These are phyloP conservation scores for Dillenia turbinata DNA, from an alignment of 164 flowering plant species.

Conservation along the genomic window DNA sequence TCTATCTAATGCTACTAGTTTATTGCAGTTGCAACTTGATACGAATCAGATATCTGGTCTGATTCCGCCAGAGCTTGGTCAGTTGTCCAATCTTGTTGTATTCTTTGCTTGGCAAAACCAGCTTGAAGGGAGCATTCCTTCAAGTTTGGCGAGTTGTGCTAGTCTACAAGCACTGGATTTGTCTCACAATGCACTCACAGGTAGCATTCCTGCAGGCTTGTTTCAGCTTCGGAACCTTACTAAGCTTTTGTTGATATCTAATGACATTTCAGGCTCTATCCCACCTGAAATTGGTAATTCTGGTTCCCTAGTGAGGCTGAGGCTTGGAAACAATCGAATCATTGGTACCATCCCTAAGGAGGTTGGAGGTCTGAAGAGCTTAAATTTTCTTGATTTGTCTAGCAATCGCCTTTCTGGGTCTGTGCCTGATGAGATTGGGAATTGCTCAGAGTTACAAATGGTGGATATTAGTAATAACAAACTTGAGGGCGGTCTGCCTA, in stretches of 20 bases:
- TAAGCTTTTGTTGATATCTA: slow-evolving; percentile 44
- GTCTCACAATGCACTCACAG: slow-evolving; percentile 52
- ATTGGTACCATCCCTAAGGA: slow-evolving; percentile 40
- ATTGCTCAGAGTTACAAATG: slow-evolving; percentile 17
- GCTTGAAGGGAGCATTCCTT: slow-evolving; percentile 49
- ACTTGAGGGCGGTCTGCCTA: slow-evolving; percentile 43
- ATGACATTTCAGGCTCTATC: slow-evolving; percentile 39
- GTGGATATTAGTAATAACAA: slow-evolving; percentile 32
- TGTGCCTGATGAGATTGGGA: slow-evolving; percentile 36
- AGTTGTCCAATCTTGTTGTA: slow-evolving; percentile 36
- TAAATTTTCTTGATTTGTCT: slow-evolving; percentile 48
- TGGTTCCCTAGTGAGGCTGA: slow-evolving; percentile 36
- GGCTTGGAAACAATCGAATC: slow-evolving; percentile 36
- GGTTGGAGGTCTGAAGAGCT: slow-evolving; percentile 28
- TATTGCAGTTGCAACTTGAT: slow-evolving; percentile 52
- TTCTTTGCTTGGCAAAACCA: slow-evolving; percentile 52
- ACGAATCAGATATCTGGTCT: slow-evolving; percentile 43
- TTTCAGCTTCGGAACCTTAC: slow-evolving; percentile 35
- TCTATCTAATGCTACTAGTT: slow-evolving; percentile 33
- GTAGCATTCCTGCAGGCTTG: slow-evolving; percentile 37
- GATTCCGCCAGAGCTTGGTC: slow-evolving; percentile 45
- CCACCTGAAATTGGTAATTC: slow-evolving; percentile 40
- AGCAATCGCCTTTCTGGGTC: slow-evolving; percentile 42
- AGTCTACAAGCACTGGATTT: slow-evolving; percentile 37
- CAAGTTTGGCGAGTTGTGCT: slow-evolving; percentile 35